Percentiles rank a stretch among this genome's conserved stretches.
These are phyloP conservation scores for Emmonsiellopsis sp. DNA, from an alignment of 2,329 filamentous ascomycete species.

Conservation along the genomic window DNA sequence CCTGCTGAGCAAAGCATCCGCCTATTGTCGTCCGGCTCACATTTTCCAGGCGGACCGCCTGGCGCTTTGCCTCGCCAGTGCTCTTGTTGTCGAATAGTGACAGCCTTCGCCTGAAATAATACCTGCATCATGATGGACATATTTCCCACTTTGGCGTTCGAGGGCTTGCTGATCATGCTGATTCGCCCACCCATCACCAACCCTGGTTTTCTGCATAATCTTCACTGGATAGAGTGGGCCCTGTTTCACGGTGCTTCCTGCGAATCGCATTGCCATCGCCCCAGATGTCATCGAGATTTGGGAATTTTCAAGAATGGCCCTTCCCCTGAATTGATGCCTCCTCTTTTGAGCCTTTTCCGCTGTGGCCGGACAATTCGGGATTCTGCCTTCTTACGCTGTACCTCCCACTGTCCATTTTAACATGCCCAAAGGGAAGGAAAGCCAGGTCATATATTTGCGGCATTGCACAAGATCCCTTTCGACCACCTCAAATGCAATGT, in stretches of 20 bases:
- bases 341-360: not conserved
- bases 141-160: not conserved
- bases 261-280: not conserved
- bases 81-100: too few species aligned
- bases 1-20: not conserved
- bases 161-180: not conserved
- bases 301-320: not conserved
- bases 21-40: not conserved
- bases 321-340: not conserved
- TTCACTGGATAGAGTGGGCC: too few species aligned
- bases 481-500: conserved; percentile 4
- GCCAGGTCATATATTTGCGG: not conserved
- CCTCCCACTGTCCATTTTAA: not conserved
- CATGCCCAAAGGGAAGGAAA: not conserved
- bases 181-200: not conserved
- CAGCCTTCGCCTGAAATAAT: not conserved
- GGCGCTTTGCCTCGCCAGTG: not conserved
- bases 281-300: not conserved
- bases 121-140: not conserved
- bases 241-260: not conserved
- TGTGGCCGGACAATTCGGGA: not conserved
- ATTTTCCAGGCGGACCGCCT: not conserved
- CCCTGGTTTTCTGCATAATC: not conserved
- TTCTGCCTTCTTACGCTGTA: not conserved
- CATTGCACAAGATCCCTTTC: not conserved